Base-by-base conservation (phyloP, 2,329 filamentous ascomycete species). In the Neobulgaria alba region DNA sequence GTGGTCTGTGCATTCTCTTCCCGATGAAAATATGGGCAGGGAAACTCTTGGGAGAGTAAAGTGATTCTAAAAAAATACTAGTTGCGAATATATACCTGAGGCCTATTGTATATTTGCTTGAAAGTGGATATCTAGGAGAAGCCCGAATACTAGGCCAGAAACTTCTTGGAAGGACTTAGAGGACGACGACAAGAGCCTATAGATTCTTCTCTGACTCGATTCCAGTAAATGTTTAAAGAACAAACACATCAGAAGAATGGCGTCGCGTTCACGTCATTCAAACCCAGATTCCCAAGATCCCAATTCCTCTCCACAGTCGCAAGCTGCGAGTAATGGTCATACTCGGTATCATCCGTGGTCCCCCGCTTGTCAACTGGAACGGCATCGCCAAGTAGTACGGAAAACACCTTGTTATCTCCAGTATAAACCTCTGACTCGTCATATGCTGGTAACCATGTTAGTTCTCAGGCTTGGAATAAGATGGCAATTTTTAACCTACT, bases 351-450 rank as follows among this genome's bases (percentile, higher is more conserved):
- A 61, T 92, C 83, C 1, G 66, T 75, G 14, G 82, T 86, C 42
- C 81, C 81, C 31, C 76, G 64, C 1, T 82, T 69, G 16, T 70
- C 43, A 3, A 65, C 41, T 7, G 82, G 81, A 3, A 92, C 63
- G 10, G 78, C 81, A 46, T 83, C 83, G 10, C 85, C 85, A 3
- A 92, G 65, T 0, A 90, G 69, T 48, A 90, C 72, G 42, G 68
- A 75, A 42, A 85, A 73, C 36, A 90, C 72, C 31, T 69, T 68
- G 69, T 90, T 90, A 49, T 73, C 71, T 12, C 67, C 62, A 3
- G 67, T 60, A 60, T 87, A 86, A 4, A 71, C 77, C 52, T 79
- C 73, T 58, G 78, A 82, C 65, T 90, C 85, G 50, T 92, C 85
- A 55, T 86, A 90, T 3, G 78, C 67, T 75, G 78, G n/a, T 14